Evolutionary conservation across 176 grass and related monocot genomes (phyloP).

Genomic region (Ensete glaucum): DNA sequence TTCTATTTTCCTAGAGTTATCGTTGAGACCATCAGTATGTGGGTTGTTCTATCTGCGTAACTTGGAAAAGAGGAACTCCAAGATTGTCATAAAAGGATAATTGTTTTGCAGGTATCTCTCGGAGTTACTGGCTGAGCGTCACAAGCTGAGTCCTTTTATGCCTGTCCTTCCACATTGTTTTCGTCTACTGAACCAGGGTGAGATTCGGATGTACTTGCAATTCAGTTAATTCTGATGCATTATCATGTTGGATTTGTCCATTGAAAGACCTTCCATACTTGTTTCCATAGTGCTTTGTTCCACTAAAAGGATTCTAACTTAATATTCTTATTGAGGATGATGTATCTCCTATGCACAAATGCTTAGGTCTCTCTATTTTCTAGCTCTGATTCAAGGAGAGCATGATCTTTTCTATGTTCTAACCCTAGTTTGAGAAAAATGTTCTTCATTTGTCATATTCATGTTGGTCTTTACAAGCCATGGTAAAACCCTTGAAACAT

Average conservation of each 20-base stretch:
- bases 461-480: no score
- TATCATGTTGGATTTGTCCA: not conserved
- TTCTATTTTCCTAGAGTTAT: not conserved
- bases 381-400: not conserved
- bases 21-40: not conserved
- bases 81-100: not conserved
- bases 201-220: constrained; percentile 11
- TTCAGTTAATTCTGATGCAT: not conserved
- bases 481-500: no score
- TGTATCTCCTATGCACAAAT: not conserved
- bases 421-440: not conserved
- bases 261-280: not conserved
- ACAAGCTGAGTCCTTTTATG: constrained; percentile 79
- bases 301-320: not conserved
- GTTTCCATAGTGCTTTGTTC: not conserved
- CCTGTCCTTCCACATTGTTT: constrained; percentile 66
- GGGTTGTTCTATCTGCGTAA: not conserved
- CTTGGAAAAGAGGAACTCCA: not conserved
- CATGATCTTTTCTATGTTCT: not conserved
- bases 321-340: not conserved
- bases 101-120: constrained; percentile 68
- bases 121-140: constrained; percentile 73
- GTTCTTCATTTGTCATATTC: no score
- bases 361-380: not conserved
- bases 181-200: constrained; percentile 83